A percentile compares a stretch with the other conserved stretches of the same genome.
Conservation (phyloP, 495 filamentous ascomycete genomes). For the Cladorrhinum samala region DNA sequence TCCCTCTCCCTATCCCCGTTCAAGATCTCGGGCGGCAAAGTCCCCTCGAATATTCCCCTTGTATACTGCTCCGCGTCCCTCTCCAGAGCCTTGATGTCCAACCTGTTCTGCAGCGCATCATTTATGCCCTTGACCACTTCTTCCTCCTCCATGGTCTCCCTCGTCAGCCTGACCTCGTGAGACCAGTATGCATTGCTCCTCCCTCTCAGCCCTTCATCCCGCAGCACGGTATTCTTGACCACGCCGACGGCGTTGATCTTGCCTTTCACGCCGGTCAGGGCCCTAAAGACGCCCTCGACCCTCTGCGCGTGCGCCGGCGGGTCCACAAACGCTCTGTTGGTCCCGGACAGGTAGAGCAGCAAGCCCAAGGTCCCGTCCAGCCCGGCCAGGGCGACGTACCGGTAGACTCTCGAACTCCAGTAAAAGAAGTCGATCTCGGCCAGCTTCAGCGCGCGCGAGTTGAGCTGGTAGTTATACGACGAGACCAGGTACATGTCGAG, state of each 20-base stretch:
- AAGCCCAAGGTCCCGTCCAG: constrained; percentile 56
- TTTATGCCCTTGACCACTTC: constrained; percentile 53
- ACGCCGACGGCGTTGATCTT: constrained; percentile 48
- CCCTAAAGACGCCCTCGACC: constrained; percentile 36
- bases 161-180: constrained; percentile 47
- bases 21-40: constrained; percentile 16
- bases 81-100: constrained; percentile 43
- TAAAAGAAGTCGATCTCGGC: constrained; percentile 60
- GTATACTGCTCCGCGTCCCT: constrained; percentile 52
- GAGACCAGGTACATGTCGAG: constrained; percentile 56
- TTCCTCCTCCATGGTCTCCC: constrained; percentile 54
- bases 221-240: constrained; percentile 47
- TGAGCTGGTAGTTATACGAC: constrained; percentile 55
- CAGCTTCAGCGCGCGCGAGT: constrained; percentile 50
- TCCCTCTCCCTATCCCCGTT: constrained; percentile 4
- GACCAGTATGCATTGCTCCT: constrained; percentile 46
- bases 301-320: constrained; percentile 42
- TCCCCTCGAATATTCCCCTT: constrained; percentile 32
- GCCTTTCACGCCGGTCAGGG: constrained; percentile 34
- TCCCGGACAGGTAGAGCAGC: constrained; percentile 66
- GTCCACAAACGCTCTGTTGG: constrained; percentile 56
- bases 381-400: constrained; percentile 52
- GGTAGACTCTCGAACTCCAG: constrained; percentile 56
- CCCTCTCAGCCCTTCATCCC: constrained; percentile 47
- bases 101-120: constrained; percentile 46